These are phyloP conservation scores for Chloropicon primus DNA, from an alignment of 139 green algal species.

Conservation along the genomic window DNA sequence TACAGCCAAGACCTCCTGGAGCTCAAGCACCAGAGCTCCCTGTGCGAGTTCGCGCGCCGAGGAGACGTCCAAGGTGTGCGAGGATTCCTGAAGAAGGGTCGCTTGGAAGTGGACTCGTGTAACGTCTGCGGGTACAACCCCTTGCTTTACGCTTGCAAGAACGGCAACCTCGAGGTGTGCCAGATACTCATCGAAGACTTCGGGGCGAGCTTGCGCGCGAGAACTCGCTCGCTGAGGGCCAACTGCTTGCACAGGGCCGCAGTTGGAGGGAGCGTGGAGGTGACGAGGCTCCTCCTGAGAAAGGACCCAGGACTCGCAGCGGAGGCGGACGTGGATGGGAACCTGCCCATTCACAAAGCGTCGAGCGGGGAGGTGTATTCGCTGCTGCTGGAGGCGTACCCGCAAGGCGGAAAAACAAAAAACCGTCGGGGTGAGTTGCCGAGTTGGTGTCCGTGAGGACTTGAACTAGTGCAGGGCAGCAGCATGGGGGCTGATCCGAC, in stretches of 20 bases:
- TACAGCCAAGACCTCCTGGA: neutral
- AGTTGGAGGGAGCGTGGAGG: neutral
- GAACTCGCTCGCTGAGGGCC: neutral
- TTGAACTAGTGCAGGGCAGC: no score
- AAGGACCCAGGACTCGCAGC: neutral
- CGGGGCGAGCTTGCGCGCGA: neutral
- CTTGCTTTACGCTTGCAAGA: neutral
- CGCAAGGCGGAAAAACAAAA: neutral
- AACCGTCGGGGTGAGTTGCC: neutral
- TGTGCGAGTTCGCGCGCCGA: neutral
- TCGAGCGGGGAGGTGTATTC: neutral
- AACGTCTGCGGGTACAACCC: neutral
- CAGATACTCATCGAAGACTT: neutral
- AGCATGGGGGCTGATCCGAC: no score
- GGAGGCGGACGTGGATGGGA: neutral
- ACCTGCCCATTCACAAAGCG: neutral
- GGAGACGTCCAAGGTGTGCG: neutral
- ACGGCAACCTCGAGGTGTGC: neutral
- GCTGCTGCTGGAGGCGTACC: neutral
- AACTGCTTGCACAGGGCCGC: neutral
- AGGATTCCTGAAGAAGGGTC: neutral
- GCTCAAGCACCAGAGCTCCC: neutral
- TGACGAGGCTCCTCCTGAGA: neutral
- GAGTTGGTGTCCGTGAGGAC: no score
- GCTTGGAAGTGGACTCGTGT: neutral